phyloP scores from a whole-genome alignment of 495 filamentous ascomycete genomes.

The Podospora pseudopauciseta region DNA sequence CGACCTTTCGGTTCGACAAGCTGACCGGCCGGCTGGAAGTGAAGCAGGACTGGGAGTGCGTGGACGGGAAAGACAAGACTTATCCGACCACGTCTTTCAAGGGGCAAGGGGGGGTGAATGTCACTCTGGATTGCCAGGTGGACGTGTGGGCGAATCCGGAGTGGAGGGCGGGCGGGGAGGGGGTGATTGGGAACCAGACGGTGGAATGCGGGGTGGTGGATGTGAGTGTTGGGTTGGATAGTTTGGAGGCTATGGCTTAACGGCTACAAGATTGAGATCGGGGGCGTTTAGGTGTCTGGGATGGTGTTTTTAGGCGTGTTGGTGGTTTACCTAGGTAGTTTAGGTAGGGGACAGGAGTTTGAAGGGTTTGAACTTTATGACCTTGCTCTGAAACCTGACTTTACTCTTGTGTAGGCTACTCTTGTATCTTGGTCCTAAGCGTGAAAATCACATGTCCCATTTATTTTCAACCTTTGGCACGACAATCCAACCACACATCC shows the following conservation, averaged over 20 bases:
- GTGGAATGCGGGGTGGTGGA: not conserved
- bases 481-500: no score
- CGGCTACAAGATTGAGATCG: not conserved
- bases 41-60: constrained; percentile 41
- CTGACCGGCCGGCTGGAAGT: constrained; percentile 29
- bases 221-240: not conserved
- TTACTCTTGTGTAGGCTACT: no score
- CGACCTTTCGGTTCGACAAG: constrained; percentile 37
- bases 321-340: no score
- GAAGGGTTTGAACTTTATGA: no score
- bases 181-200: not conserved
- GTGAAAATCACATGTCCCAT: no score
- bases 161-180: not conserved
- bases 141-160: not conserved
- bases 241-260: not conserved
- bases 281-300: no score
- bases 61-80: constrained; percentile 13
- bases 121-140: not conserved
- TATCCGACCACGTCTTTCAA: not conserved
- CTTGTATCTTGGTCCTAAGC: no score
- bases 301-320: no score
- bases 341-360: no score
- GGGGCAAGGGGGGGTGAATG: not conserved
- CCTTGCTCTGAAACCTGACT: no score
- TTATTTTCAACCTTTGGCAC: no score